These are phyloP conservation scores for Deinandra increscens DNA, from an alignment of 129 eudicot species.

Conservation along the genomic window DNA sequence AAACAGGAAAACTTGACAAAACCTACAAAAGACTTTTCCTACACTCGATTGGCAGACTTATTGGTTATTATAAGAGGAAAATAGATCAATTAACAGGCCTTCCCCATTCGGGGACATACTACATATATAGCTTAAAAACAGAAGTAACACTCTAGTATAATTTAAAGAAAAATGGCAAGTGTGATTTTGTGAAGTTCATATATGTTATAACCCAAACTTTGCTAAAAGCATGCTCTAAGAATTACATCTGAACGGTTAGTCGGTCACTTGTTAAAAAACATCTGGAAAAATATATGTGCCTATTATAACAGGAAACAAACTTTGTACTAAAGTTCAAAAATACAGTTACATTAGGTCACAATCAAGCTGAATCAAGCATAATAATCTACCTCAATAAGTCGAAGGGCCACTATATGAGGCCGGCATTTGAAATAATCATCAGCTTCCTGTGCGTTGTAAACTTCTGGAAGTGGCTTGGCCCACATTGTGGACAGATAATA, in stretches of 20 bases:
- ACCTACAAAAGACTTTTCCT: not conserved
- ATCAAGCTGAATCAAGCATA: constrained; percentile 1
- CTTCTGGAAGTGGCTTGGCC: constrained; percentile 95
- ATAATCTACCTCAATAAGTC: constrained; percentile 77
- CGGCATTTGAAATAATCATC: constrained; percentile 74
- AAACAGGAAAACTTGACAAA: not conserved
- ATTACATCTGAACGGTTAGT: not conserved
- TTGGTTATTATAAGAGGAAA: not conserved
- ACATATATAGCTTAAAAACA: not conserved
- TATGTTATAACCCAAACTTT: not conserved
- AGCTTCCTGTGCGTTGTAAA: constrained; percentile 67
- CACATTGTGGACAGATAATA: constrained; percentile 61
- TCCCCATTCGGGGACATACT: not conserved
- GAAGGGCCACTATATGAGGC: constrained; percentile 88
- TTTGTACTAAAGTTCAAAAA: not conserved
- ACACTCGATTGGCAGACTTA: not conserved
- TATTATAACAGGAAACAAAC: constrained; percentile 3
- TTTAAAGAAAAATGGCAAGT: not conserved
- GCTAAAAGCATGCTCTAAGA: constrained; percentile 17
- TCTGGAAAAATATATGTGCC: constrained; percentile 9
- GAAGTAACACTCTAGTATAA: not conserved
- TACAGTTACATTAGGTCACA: constrained; percentile 7
- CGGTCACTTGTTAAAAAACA: not conserved
- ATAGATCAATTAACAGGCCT: not conserved
- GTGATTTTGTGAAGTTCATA: not conserved